Conservation (phyloP, 768 basidiomycete species). For the Podaxis sp. region DNA sequence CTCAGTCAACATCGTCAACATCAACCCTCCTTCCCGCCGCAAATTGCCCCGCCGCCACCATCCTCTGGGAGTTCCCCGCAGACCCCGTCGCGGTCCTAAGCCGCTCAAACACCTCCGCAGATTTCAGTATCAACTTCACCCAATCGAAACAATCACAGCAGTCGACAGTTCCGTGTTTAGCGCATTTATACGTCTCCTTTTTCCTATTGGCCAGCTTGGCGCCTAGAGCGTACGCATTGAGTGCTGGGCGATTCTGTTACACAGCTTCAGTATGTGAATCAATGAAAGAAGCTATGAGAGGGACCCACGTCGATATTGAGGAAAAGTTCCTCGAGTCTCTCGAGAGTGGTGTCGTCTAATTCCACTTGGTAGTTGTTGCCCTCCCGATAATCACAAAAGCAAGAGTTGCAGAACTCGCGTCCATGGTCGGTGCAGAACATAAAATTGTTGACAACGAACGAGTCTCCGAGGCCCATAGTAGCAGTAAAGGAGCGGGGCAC, state of each 20-base stretch:
- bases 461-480: neutral
- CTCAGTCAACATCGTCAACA: neutral
- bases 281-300: neutral
- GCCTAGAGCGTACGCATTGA: constrained; percentile 6
- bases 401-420: constrained; percentile 27
- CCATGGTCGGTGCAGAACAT: constrained; percentile 33
- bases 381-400: constrained; percentile 29
- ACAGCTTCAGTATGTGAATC: neutral
- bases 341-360: neutral
- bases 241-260: neutral
- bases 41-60: neutral
- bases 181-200: constrained; percentile 6
- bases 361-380: constrained; percentile 27
- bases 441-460: constrained; percentile 26
- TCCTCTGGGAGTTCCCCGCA: neutral
- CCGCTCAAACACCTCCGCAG: neutral
- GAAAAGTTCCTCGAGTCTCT: constrained; percentile 19
- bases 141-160: constrained; percentile 3
- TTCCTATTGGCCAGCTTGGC: neutral
- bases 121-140: neutral
- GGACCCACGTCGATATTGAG: constrained; percentile 12
- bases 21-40: neutral
- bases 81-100: neutral
- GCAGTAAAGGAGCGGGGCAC: neutral
- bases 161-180: constrained; percentile 7